phyloP scores from a whole-genome alignment of 1,284 basidiomycete genomes.

The Trichosporon coremiiforme region DNA sequence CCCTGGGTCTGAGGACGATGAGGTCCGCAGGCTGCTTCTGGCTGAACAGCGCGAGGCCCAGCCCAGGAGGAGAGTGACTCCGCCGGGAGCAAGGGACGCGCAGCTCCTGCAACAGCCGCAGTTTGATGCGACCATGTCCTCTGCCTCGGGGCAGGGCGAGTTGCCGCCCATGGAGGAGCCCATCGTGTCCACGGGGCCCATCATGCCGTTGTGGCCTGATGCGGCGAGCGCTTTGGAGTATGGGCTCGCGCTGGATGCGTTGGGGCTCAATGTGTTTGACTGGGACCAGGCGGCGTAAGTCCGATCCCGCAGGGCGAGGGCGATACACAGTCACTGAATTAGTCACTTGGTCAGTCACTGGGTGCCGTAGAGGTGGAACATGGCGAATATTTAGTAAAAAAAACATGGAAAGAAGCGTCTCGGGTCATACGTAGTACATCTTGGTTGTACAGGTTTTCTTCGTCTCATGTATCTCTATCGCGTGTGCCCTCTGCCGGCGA shows the following conservation, averaged over 20 bases:
- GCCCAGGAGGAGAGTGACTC: not conserved
- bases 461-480: not conserved
- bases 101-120: not conserved
- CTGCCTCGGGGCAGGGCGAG: not conserved
- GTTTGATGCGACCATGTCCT: not conserved
- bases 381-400: too few relatives aligned
- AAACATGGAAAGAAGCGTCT: not conserved
- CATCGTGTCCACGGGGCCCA: conserved; percentile 20
- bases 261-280: conserved; percentile 10
- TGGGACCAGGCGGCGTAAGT: conserved; percentile 9
- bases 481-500: not conserved
- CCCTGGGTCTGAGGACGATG: conserved; percentile 23
- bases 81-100: not conserved
- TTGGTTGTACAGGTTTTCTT: not conserved
- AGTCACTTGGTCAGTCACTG: not conserved
- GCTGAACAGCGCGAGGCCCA: conserved; percentile 12
- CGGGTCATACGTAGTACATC: not conserved
- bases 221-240: conserved; percentile 23
- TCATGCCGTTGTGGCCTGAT: conserved; percentile 27
- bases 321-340: not conserved
- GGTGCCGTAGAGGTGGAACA: not conserved
- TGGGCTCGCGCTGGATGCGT: conserved; percentile 1
- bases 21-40: conserved; percentile 25
- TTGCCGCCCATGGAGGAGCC: conserved; percentile 11
- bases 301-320: not conserved